Evolutionary conservation across 2,329 filamentous ascomycete species (phyloP), one percentile per base, ranked within the genome.

Genomic region (Beauveria bassiana): DNA sequence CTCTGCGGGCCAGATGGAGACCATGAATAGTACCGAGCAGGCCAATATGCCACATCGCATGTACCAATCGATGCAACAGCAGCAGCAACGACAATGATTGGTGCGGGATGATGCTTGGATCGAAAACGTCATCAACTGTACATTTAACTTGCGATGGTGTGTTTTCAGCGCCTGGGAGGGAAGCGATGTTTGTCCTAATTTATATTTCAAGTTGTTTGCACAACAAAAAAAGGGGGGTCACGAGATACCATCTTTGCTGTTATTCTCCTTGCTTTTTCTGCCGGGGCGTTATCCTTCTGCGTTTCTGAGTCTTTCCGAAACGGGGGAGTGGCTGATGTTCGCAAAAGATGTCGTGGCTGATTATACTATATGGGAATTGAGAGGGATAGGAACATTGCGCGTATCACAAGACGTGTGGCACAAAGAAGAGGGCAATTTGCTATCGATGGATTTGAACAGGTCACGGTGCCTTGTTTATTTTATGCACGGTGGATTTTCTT

Each of bases 51-150:
- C 53, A 22, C 54, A 62, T 42, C 61, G 61, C 42, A 59, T 62
- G 61, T 62, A 62, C 45, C 61, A 58, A 34, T 52, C 61, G 20
- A 59, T 62, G 54, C 61, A 62, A 49, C 61, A 62, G 34, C 60
- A 62, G 54, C 61, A 62, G 47, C 60, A 62, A 28, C 52, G 54
- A 31, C 61, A 62, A 53, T 59, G 42, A 50, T 31, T 38, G 24
- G 18, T 31, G 34, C 20, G 10, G 38, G 22, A 43, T n/a, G 9
- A 40, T 38, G 3, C 14, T 34, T 22, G 16, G 9, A 26, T 46
- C 57, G 22, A 8, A 43, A 49, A 45, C 18, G 20, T 22, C 42
- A 47, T 54, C 28, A 24, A 53, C 42, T 60, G 58, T 60, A 60
- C 58, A 54, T 53, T 46, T 60, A 47, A 46, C 40, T 42, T 38